Base-by-base conservation (phyloP, 2,329 filamentous ascomycete species). In the Fusarium sp. region DNA sequence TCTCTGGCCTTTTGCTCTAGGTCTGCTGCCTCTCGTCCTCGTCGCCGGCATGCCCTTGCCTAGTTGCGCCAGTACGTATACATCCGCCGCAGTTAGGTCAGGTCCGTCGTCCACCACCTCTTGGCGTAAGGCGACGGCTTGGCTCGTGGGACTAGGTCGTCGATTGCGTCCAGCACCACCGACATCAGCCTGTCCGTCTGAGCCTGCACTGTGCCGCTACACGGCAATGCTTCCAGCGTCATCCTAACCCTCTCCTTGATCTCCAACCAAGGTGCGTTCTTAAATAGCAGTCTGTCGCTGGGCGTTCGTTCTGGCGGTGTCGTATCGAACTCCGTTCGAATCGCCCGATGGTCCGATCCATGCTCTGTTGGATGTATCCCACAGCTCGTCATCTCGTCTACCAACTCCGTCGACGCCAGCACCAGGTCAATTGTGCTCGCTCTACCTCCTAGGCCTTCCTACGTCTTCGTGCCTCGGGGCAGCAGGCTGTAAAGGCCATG, bases 361-460 rank as follows among this genome's bases (percentile, higher is more conserved):
- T 53, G 50, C 34, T 53, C 50, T 35, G 28, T 53, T 10, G 15
- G 42, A 26, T 53, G 42, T 53, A 46, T 47, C 29, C 22, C 19
- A 15, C 42, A 56, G 6, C n/a, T 36, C 8, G 12, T 12, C 2
- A 5, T 32, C 5, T 8, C 8, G 2, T 10, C 11, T 4, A 7
- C 29, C 5, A 11, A 11, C 9, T 32, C 29, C 12, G 7, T 7
- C 10, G 29, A 32, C 5, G 29, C 29, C 5, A 32, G 29, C 5
- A 32, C 29, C 29, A 32, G 10, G 29, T 32, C 11, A 12, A 32
- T 12, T 2, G 29, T 12, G 19, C 19, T 19, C 11, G 29, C 12
- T 12, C 12, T 11, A 12, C 5, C 10, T 5, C 12, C 29, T 32
- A 2, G 5, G 29, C 29, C 11, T 5, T 32, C 5, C 29, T 7